These are phyloP conservation scores for Blastocystis sp. DNA, from an alignment of 352 stramenopile species.

Conservation along the genomic window DNA sequence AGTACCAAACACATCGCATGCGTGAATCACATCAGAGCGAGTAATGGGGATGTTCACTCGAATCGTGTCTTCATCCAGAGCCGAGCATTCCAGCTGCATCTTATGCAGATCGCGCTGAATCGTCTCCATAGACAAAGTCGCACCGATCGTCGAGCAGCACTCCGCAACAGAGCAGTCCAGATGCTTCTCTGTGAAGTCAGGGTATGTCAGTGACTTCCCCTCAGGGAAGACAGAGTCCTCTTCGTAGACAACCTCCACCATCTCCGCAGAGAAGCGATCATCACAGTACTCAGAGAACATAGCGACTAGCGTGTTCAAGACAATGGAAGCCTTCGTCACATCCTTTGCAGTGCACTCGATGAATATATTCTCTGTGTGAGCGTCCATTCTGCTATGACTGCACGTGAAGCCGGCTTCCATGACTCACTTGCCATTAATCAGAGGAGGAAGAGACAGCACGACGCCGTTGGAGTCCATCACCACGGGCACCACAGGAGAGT, in stretches of 20 bases:
- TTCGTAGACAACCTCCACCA: conserved; percentile 92
- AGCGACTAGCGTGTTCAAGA: conserved; percentile 96
- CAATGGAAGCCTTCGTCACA: conserved; percentile 97
- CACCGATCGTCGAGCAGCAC: conserved; percentile 74
- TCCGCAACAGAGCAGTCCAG: conserved; percentile 70
- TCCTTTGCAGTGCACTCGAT: conserved; percentile 99
- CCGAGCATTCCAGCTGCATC: conserved; percentile 84
- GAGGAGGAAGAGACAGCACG: conserved; percentile 93
- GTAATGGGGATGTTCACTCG: conserved; percentile 90
- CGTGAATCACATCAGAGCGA: conserved; percentile 93
- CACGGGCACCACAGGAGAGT: conserved; percentile 92
- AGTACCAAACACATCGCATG: conserved; percentile 78
- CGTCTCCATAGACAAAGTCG: conserved; percentile 76
- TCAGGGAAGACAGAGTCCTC: conserved; percentile 68
- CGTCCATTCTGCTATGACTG: conserved; percentile 75
- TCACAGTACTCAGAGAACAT: conserved; percentile 98
- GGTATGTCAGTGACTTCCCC: conserved; percentile 74
- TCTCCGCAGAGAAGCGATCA: conserved; percentile 89
- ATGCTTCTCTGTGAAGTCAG: conserved; percentile 81
- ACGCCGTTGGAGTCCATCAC: conserved; percentile 89
- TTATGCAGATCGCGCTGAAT: conserved; percentile 90
- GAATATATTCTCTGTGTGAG: conserved; percentile 95
- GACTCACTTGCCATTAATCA: conserved; percentile 94
- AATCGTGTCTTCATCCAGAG: conserved; percentile 73
- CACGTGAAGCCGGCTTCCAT: background rate